These are phyloP conservation scores for Hypoxylon perforatum DNA, from an alignment of 495 filamentous ascomycete species.

Conservation along the genomic window DNA sequence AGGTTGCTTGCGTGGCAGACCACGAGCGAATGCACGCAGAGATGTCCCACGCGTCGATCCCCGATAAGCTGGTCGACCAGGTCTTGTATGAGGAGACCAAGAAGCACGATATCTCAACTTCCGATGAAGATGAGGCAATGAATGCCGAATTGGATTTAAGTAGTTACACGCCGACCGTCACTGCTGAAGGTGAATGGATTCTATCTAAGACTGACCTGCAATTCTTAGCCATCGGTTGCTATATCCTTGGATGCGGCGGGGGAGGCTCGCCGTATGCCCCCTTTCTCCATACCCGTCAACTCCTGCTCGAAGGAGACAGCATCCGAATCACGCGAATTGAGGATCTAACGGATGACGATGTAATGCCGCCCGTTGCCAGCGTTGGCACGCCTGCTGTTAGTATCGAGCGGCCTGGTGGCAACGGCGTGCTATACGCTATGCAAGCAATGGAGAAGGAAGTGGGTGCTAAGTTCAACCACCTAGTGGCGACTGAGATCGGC, in stretches of 20 bases:
- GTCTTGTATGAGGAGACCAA: slow-evolving; percentile 26
- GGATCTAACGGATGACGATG: slow-evolving; percentile 44
- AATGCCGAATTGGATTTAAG: neutral
- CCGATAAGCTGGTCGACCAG: slow-evolving; percentile 8
- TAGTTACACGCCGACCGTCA: slow-evolving; percentile 47
- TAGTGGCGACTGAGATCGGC: slow-evolving; percentile 54
- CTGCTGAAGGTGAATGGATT: slow-evolving; percentile 48
- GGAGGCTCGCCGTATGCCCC: slow-evolving; percentile 53
- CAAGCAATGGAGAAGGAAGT: slow-evolving; percentile 44
- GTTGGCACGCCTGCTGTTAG: slow-evolving; percentile 50
- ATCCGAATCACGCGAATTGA: slow-evolving; percentile 47
- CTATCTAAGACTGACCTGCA: slow-evolving; percentile 58
- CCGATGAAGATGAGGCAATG: neutral
- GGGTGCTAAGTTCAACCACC: slow-evolving; percentile 34
- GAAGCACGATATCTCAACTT: slow-evolving; percentile 1
- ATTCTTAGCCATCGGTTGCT: slow-evolving; percentile 62
- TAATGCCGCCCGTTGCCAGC: slow-evolving; percentile 44
- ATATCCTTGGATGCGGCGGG: slow-evolving; percentile 64
- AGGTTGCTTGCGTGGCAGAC: slow-evolving; percentile 18
- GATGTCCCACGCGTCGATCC: slow-evolving; percentile 7
- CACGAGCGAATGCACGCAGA: slow-evolving; percentile 15
- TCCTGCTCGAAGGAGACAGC: slow-evolving; percentile 47
- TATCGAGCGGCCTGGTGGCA: slow-evolving; percentile 49
- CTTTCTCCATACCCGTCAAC: slow-evolving; percentile 44
- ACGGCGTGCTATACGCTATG: slow-evolving; percentile 28